phyloP scores from a whole-genome alignment of 257 asterid genomes.

The Penstemon newberryi region DNA sequence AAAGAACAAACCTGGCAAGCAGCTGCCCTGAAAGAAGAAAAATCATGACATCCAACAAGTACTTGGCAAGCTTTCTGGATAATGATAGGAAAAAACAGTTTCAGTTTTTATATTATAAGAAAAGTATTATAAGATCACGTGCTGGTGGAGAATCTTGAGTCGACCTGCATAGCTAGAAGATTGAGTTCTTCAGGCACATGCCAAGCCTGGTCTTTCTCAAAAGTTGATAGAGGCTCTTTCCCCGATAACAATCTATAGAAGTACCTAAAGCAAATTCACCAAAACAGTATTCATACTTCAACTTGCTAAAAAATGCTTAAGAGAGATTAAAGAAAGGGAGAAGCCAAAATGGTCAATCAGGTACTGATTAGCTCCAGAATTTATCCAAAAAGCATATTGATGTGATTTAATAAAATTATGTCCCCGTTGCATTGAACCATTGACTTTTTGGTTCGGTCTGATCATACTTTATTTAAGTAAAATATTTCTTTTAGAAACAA shows the following conservation, averaged over 20 bases:
- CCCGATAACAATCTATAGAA: constrained; percentile 74
- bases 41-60: constrained; percentile 84
- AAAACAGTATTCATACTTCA: constrained; percentile 18
- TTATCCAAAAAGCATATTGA: constrained; percentile 10
- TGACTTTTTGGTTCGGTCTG: not conserved
- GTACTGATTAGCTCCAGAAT: not conserved
- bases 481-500: no score
- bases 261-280: constrained; percentile 56
- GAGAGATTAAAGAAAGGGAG: not conserved
- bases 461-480: not conserved
- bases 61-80: constrained; percentile 83
- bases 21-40: constrained; percentile 92
- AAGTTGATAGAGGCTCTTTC: constrained; percentile 59
- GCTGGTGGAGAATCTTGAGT: not conserved
- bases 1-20: constrained; percentile 72
- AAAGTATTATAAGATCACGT: not conserved
- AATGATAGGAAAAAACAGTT: constrained; percentile 22
- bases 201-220: constrained; percentile 89
- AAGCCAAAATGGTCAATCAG: not conserved
- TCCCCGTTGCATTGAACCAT: constrained; percentile 4
- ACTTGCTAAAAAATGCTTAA: constrained; percentile 10
- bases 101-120: not conserved
- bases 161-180: constrained; percentile 78
- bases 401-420: constrained; percentile 1
- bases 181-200: constrained; percentile 81